phyloP scores from a whole-genome alignment of 1,284 basidiomycete genomes.

The Schizopora paradoxa region DNA sequence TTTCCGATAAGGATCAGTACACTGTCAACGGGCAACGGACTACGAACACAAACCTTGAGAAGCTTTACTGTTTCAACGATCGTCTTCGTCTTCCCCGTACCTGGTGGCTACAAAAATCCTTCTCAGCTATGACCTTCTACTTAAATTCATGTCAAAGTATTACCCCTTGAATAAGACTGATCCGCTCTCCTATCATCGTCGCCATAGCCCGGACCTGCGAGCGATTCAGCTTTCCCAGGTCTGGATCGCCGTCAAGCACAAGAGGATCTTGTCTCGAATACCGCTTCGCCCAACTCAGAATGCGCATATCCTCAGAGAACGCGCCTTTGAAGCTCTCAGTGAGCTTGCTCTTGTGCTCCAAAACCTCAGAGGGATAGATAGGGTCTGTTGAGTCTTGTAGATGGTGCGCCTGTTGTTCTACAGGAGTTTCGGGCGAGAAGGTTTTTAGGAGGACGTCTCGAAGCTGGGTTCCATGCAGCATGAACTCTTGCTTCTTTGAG shows the following conservation, averaged over 20 bases:
- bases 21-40: background rate
- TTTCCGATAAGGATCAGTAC: constrained; percentile 1
- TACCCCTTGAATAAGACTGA: constrained; percentile 87
- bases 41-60: constrained; percentile 56
- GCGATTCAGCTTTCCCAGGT: constrained; percentile 58
- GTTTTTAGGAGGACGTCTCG: constrained; percentile 60
- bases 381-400: constrained; percentile 32
- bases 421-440: constrained; percentile 32
- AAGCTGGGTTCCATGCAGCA: constrained; percentile 63
- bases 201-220: constrained; percentile 85
- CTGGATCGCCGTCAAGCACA: constrained; percentile 76
- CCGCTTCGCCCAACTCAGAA: constrained; percentile 71
- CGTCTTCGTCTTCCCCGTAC: constrained; percentile 94
- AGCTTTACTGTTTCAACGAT: constrained; percentile 82
- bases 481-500: constrained; percentile 38
- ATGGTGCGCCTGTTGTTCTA: constrained; percentile 17
- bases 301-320: constrained; percentile 64
- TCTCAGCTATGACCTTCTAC: constrained; percentile 8
- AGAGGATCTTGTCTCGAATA: constrained; percentile 61
- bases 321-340: constrained; percentile 35
- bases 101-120: constrained; percentile 63
- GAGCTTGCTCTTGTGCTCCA: constrained; percentile 32
- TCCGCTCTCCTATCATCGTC: constrained; percentile 74
- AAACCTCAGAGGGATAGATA: constrained; percentile 29
- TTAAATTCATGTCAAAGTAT: constrained; percentile 26